Evolutionary conservation across 2,329 filamentous ascomycete species (phyloP), one percentile per base, ranked within the genome.

Genomic region (Sordariomycetes sp.): DNA sequence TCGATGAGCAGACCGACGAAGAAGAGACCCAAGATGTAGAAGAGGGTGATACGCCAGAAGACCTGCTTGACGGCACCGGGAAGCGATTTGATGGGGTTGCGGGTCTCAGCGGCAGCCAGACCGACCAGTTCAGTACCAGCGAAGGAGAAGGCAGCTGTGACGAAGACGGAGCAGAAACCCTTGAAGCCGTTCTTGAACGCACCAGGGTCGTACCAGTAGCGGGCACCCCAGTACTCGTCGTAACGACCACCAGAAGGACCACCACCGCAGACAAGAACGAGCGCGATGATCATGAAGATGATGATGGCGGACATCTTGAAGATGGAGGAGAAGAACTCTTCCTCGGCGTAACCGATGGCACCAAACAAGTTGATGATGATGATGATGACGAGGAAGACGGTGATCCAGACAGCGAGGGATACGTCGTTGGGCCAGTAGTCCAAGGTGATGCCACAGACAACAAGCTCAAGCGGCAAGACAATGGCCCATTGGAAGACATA

Each of bases 21-120:
- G 45, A 64, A 59, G 28, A 66, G 57, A 32, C 61, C 61, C 3
- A 66, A 44, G 39, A 66, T 50, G 44, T 66, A 66, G 46, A 66
- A 66, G 38, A 64, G 46, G 32, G 59, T 63, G 42, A 65, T 63
- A 51, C 61, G 60, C 61, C 61, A 65, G 47, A 64, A 66, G 19
- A 65, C 81, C 55, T 87, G 83, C 61, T 86, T 86, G 51, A 86
- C 74, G 8, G 84, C 84, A 18, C 74, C 79, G 1, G 84, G 84
- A 2, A 90, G 68, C 2, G 77, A 74, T 50, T 82, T 77, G 42
- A 72, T 66, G 3, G 79, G 79, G 48, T 82, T 79, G 12, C 54
- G 58, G 0, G 77, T 72, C 56, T 83, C 79, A 25, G 78, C 78
- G 10, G 78, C 78, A 6, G 76, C 76, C 14, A 83, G 68, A 49